These are phyloP conservation scores for Alnus glutinosa DNA, from an alignment of 306 rosid species.

Conservation along the genomic window DNA sequence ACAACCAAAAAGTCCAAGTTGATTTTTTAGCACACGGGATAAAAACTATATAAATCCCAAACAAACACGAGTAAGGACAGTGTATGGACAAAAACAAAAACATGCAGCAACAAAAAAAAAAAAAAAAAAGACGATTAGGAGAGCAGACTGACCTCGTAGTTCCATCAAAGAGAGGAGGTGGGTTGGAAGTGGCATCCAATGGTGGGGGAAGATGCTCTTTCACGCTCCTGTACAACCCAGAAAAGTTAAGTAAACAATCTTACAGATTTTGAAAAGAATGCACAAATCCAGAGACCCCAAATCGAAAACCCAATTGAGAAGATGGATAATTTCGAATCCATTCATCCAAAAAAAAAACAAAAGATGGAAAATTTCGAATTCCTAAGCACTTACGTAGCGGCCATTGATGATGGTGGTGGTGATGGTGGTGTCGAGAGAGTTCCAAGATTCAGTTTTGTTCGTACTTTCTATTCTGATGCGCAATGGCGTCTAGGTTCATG, in stretches of 20 bases:
- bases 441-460: background rate
- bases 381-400: conserved; percentile 32
- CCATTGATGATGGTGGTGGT: conserved; percentile 28
- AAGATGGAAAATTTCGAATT: background rate
- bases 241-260: background rate
- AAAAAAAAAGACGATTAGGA: background rate
- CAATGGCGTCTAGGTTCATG: background rate
- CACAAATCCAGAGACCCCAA: background rate
- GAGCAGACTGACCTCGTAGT: conserved; percentile 59
- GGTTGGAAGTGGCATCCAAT: conserved; percentile 56
- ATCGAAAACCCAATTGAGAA: background rate
- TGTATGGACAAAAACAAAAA: background rate
- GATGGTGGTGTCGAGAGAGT: background rate
- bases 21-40: background rate
- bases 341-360: too few relatives aligned
- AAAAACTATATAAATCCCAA: background rate
- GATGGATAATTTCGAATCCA: too few relatives aligned
- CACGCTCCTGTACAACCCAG: conserved; percentile 27
- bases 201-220: conserved; percentile 44
- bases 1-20: background rate
- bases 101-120: background rate
- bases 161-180: conserved; percentile 81
- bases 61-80: background rate
- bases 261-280: background rate
- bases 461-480: background rate